phyloP scores from a whole-genome alignment of 2,329 filamentous ascomycete species.

The Aspergillus piperis region DNA sequence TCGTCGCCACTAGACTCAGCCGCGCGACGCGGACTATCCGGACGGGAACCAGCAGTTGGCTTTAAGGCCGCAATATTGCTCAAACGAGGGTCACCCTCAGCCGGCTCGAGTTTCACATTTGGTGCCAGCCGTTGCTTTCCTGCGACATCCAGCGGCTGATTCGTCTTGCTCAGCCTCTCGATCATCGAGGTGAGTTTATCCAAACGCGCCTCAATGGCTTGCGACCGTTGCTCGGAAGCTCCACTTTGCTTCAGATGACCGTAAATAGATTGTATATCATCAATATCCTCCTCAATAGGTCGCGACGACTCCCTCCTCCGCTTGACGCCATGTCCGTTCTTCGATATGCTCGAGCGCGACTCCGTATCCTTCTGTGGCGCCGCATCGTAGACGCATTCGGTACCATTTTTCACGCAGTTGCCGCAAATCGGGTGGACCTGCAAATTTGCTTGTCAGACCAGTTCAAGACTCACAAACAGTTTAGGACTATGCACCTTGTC shows the following conservation, averaged over 20 bases:
- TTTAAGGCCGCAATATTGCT: conserved; percentile 19
- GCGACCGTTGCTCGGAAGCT: conserved; percentile 31
- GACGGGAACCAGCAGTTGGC: conserved; percentile 21
- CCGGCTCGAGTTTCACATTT: conserved; percentile 19
- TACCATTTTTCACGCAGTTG: conserved; percentile 47
- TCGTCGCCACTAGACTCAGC: conserved; percentile 42
- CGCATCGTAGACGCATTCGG: conserved; percentile 47
- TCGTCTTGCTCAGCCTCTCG: conserved; percentile 42
- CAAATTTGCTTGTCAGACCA: neutral
- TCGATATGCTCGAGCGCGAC: conserved; percentile 14
- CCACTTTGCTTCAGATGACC: conserved; percentile 31
- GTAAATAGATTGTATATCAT: conserved; percentile 37
- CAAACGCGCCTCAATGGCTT: conserved; percentile 46
- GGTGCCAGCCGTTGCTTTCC: conserved; percentile 24
- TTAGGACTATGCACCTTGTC: conserved; percentile 35
- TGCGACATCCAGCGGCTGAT: conserved; percentile 29
- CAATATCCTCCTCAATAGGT: conserved; percentile 32
- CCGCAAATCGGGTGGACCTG: conserved; percentile 49
- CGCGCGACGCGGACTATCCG: conserved; percentile 36
- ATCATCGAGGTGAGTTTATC: conserved; percentile 49
- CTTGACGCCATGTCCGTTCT: conserved; percentile 35
- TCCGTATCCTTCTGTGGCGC: conserved; percentile 29
- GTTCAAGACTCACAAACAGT: neutral
- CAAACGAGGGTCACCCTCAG: conserved; percentile 23
- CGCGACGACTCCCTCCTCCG: conserved; percentile 35